Evolutionary conservation across 495 filamentous ascomycete genomes (phyloP), one percentile per base, ranked within the genome.

Genomic region (Copromyces sp.): DNA sequence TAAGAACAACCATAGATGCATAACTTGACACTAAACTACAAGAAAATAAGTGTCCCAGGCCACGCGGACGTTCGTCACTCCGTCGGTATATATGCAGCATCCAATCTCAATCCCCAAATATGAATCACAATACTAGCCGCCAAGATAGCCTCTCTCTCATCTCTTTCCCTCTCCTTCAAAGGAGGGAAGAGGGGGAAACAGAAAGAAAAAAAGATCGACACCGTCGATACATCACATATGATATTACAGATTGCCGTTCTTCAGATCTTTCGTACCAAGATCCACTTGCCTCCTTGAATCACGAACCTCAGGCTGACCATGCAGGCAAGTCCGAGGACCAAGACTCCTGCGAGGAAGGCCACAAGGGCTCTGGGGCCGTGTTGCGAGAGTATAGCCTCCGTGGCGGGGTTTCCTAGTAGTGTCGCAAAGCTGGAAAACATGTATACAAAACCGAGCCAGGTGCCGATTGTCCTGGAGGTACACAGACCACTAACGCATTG

Each of bases 391-490:
- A 79, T 77, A 7, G 69, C 73, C 11, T 68, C 77, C 11, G 77
- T 76, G n/a, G 53, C 44, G 1, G 76, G 78, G 65, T 80, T 78
- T 45, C 74, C 77, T 11, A 79, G 73, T 70, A 79, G 44, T 12
- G 71, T 76, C 8, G 78, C 77, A 73, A 80, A 65, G 35, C 77
- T 74, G 59, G 71, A 71, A 53, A 81, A 47, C 5, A 68, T 74
- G 69, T 80, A 81, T 4, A 72, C 74, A 0, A 72, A 79, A 0
- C 79, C 79, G 3, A 81, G 68, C 77, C 78, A 80, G 4, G 75
- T 79, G 32, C 78, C 77, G 1, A 69, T 76, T 39, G 39, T 72
- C 16, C 73, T 73, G 44, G 74, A 73, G 11, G 45, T 68, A 70
- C 75, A 77, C 2, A 81, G 77, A 4, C 71, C 70, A 24, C 72